A percentile compares a stretch with the other conserved stretches of the same genome.
phyloP scores from a whole-genome alignment of 73 alveolate species.

The Urostyla sp. region DNA sequence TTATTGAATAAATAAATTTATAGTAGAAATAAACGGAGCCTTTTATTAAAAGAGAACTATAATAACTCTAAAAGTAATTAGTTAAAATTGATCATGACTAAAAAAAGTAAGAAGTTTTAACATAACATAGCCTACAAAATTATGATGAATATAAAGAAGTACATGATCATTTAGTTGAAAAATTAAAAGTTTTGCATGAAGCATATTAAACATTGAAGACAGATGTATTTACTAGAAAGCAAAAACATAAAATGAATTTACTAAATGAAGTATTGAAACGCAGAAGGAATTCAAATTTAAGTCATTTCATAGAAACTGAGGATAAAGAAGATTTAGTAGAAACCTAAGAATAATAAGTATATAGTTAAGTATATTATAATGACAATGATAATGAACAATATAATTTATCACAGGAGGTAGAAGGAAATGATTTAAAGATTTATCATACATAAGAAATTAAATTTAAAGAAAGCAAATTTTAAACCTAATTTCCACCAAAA shows the following conservation, averaged over 20 bases:
- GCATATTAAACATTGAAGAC: conserved; percentile 33
- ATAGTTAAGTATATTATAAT: background rate
- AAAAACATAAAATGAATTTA: conserved; percentile 27
- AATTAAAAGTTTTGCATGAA: conserved; percentile 3
- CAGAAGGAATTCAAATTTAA: conserved; percentile 22
- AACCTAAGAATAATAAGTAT: background rate
- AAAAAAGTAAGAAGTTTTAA: background rate
- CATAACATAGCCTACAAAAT: background rate
- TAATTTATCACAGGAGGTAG: too few species aligned
- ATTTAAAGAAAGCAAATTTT: too few species aligned
- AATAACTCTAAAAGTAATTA: background rate
- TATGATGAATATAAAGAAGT: background rate
- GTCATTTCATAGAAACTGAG: conserved; percentile 9
- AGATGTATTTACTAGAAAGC: conserved; percentile 30
- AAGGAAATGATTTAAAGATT: too few species aligned
- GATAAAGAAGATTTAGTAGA: background rate
- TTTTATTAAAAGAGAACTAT: conserved; percentile 2
- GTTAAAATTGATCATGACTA: conserved; percentile 25
- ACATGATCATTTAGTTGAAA: conserved; percentile 8
- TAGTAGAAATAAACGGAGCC: conserved; percentile 22
- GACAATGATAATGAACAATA: background rate
- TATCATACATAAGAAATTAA: too few species aligned
- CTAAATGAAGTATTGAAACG: conserved; percentile 7
- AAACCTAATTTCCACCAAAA: too few species aligned
- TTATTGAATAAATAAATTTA: background rate